A percentile compares a stretch with the other conserved stretches of the same genome.
These are phyloP conservation scores for Dothideomycetidae sp. DNA, from an alignment of 2,329 filamentous ascomycete genomes.

Conservation along the genomic window DNA sequence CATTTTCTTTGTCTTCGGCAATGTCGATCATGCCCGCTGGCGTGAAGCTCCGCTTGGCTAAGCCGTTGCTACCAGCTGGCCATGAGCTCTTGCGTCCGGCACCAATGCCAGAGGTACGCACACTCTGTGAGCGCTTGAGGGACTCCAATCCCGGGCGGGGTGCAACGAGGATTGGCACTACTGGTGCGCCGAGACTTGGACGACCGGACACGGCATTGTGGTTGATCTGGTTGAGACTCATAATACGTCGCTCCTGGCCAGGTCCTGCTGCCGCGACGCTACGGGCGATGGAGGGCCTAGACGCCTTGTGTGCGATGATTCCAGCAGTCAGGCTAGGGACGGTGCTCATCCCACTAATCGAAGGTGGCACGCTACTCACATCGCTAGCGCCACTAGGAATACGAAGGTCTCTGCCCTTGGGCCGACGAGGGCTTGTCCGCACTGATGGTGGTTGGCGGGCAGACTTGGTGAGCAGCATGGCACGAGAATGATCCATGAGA, in stretches of 20 bases:
- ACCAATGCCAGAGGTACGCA: constrained; percentile 19
- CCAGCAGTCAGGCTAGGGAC: constrained; percentile 19
- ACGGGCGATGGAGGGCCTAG: constrained; percentile 28
- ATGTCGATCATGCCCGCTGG: constrained; percentile 9
- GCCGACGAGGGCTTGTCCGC: constrained; percentile 19
- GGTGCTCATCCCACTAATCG: constrained; percentile 11
- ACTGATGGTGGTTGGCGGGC: constrained; percentile 26
- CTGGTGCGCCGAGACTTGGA: constrained; percentile 5
- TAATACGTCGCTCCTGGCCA: constrained; percentile 52
- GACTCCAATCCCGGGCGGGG: constrained; percentile 17
- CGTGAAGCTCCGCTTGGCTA: constrained; percentile 6
- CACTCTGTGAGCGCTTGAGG: constrained; percentile 25
- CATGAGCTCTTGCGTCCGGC: constrained; percentile 20
- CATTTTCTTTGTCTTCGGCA: constrained; percentile 33
- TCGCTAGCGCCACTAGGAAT: constrained; percentile 17
- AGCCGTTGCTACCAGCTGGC: constrained; percentile 15
- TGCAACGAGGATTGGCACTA: constrained; percentile 22
- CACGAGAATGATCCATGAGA: constrained; percentile 88
- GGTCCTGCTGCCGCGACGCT: constrained; percentile 24
- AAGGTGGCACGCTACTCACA: constrained; percentile 25
- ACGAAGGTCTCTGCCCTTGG: constrained; percentile 30
- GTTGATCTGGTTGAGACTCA: constrained; percentile 81
- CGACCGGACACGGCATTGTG: constrained; percentile 47
- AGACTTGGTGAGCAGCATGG: constrained; percentile 62
- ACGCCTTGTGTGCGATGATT: constrained; percentile 35